Conservation (phyloP, 2,329 filamentous ascomycete species). For the Neurospora crassa region DNA sequence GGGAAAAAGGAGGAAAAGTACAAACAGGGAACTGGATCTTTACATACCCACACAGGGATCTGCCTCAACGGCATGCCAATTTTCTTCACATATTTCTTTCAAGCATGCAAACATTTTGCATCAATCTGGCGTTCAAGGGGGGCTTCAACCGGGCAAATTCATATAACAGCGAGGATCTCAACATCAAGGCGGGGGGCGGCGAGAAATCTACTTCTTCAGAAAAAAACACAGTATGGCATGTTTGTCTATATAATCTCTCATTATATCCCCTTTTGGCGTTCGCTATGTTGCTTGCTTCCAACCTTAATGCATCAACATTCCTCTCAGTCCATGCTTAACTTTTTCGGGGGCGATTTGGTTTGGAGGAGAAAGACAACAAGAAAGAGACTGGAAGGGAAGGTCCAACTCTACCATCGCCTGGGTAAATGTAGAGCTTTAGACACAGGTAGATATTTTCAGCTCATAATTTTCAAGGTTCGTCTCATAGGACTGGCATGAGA, state of each 20-base stretch:
- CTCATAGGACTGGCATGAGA: too few species aligned
- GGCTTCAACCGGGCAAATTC: background rate
- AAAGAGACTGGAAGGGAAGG: too few species aligned
- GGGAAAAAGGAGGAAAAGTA: background rate
- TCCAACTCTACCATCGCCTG: too few species aligned
- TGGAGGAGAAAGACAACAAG: background rate
- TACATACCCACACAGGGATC: background rate
- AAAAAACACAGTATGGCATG: background rate
- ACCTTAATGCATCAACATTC: constrained; percentile 6
- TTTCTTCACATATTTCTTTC: background rate
- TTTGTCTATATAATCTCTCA: constrained; percentile 3
- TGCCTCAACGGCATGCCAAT: background rate
- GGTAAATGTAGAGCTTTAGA: too few species aligned
- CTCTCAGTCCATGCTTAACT: background rate
- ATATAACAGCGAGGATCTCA: constrained; percentile 13
- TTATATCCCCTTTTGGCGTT: background rate
- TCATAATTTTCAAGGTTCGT: too few species aligned
- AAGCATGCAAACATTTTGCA: background rate
- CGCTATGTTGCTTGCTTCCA: constrained; percentile 4
- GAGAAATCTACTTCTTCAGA: background rate
- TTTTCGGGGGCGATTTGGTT: background rate
- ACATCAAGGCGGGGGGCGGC: constrained; percentile 12
- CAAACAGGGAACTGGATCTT: background rate
- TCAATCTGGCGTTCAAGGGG: constrained; percentile 2
- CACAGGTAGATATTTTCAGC: too few species aligned